These are phyloP conservation scores for Syzygium aromaticum DNA, from an alignment of 345 rosid species.

Conservation along the genomic window DNA sequence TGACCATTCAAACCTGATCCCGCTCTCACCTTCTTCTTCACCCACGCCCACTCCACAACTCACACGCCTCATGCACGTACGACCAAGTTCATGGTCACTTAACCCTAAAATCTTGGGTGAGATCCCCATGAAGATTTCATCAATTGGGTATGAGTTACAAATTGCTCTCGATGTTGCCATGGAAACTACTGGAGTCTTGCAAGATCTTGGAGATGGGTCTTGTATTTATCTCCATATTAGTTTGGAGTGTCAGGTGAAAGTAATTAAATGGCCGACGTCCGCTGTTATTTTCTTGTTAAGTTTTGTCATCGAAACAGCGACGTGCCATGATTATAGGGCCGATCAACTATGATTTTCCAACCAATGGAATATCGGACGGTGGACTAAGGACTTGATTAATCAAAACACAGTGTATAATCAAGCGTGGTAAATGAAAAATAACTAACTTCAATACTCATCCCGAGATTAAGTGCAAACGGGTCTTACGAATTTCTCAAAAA, in stretches of 20 bases:
- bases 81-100: background rate
- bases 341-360: background rate
- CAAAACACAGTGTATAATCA: background rate
- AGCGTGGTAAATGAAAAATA: background rate
- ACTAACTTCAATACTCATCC: background rate
- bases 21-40: background rate
- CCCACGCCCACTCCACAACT: background rate
- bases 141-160: background rate
- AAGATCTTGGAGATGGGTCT: background rate
- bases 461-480: background rate
- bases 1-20: conserved; percentile 2
- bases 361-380: background rate
- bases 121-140: background rate
- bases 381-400: background rate
- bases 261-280: background rate
- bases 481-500: background rate
- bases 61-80: background rate
- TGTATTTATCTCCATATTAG: background rate
- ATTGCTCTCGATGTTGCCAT: background rate
- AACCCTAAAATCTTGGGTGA: no score
- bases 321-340: background rate
- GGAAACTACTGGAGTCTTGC: background rate
- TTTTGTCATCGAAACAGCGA: background rate
- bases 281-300: background rate
- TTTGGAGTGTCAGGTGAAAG: background rate